phyloP scores from a whole-genome alignment of 106 monocot species.

The Cymbidium sinense region DNA sequence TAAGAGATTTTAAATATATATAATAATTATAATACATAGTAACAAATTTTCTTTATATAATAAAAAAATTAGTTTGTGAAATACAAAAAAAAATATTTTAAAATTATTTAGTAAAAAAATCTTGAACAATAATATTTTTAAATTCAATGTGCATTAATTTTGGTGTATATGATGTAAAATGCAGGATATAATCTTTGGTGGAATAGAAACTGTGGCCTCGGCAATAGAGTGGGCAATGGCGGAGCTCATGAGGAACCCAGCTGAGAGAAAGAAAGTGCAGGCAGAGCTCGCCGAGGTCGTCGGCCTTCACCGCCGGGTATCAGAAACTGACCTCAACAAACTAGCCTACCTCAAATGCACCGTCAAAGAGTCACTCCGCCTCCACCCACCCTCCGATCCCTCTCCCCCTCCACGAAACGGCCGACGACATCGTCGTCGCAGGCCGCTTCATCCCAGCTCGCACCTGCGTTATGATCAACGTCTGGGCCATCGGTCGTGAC shows the following conservation, averaged over 20 bases:
- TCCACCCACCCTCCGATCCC: constrained; percentile 67
- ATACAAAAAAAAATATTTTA: no score
- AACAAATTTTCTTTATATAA: no score
- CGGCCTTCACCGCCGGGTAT: constrained; percentile 32
- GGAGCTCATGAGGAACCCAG: constrained; percentile 43
- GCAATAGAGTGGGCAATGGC: constrained; percentile 65
- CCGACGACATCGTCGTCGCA: constrained; percentile 30
- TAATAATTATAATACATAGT: no score
- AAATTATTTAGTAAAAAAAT: no score
- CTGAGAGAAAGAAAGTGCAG: constrained; percentile 30
- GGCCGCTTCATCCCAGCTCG: constrained; percentile 30
- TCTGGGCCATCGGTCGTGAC: constrained; percentile 47
- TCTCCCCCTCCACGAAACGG: constrained; percentile 41
- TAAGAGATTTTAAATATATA: no score
- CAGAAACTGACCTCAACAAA: constrained; percentile 40
- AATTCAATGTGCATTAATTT: no score
- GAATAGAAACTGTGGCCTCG: constrained; percentile 65
- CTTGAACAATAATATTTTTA: no score
- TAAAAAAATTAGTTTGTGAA: no score
- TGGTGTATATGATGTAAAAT: no score
- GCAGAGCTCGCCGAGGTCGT: constrained; percentile 37
- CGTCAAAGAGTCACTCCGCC: constrained; percentile 50
- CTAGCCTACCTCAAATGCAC: constrained; percentile 40
- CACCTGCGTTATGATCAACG: constrained; percentile 48
- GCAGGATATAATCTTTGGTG: constrained; percentile 65